Conservation (phyloP, 768 basidiomycete genomes). For the Tricholoma flavovirens region DNA sequence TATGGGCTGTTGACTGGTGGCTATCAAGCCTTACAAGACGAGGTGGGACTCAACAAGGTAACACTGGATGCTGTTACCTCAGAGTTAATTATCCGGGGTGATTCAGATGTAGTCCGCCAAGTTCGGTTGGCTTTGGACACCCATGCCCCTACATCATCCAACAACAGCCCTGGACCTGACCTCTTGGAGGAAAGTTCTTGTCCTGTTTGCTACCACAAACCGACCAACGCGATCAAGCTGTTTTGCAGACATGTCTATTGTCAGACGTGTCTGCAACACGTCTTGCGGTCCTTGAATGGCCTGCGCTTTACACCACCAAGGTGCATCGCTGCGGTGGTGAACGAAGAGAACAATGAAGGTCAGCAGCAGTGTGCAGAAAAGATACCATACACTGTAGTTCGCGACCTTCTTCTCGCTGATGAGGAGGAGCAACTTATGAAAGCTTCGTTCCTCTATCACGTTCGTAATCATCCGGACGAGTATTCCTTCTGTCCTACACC, state of each 20-base stretch:
- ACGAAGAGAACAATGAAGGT: conserved; percentile 4
- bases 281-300: conserved; percentile 29
- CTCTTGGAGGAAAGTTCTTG: conserved; percentile 19
- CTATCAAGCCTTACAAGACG: conserved; percentile 30
- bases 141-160: conserved; percentile 12
- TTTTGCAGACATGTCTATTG: conserved; percentile 52
- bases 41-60: conserved; percentile 37
- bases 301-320: conserved; percentile 23
- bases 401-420: conserved; percentile 29
- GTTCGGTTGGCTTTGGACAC: conserved; percentile 20
- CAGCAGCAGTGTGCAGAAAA: conserved; percentile 10
- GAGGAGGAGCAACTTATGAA: conserved; percentile 37
- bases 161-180: not conserved
- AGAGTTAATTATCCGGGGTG: conserved; percentile 38
- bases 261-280: conserved; percentile 39
- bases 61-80: conserved; percentile 36
- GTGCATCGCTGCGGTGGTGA: conserved; percentile 30
- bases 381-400: conserved; percentile 36
- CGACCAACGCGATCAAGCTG: conserved; percentile 29
- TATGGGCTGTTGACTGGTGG: conserved; percentile 35
- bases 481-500: conserved; percentile 51
- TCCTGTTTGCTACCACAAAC: conserved; percentile 34
- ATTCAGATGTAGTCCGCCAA: conserved; percentile 23
- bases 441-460: conserved; percentile 35
- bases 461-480: conserved; percentile 34